Base-by-base conservation (phyloP, 768 basidiomycete species). In the Lyophyllum decastes region DNA sequence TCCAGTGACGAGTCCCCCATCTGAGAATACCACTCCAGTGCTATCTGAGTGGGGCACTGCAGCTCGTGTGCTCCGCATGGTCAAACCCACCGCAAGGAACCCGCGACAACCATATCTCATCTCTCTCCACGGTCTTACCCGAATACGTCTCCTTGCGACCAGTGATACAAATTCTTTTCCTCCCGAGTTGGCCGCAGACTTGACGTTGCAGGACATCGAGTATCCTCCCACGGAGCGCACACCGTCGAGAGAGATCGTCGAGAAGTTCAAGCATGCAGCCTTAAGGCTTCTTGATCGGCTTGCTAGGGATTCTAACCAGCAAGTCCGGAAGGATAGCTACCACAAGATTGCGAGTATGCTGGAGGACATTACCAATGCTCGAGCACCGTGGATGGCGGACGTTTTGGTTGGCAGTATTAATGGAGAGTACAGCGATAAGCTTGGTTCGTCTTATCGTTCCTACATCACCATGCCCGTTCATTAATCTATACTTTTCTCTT, bases 381-480 rank as follows among this genome's bases (percentile, higher is more conserved):
- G 84, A 26, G 83, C 86, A 0, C 81, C 85, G 3, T 89, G 87
- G 84, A 85, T 92, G 80, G 89, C 89, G 0, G 91, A 93, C 64
- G 84, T 91, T 12, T 78, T 93, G 33, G 79, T 92, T 16, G 80
- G 87, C 10, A 79, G 73, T n/a, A 72, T 88, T 19, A 82, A 84
- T 51, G 81, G 79, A 2, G 89, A 89, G 52, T 89, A 88, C 61
- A 73, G 72, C 2, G 91, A 93, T 69, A 89, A 86, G 69, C 78
- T 92, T 16, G 84, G 91, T 89, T 63, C 63, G 82, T 76, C 9
- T 12, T 49, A 38, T 49, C 26, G 54, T 33, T 47, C 11, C 4
- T 52, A 14, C 24, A 38, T 21, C 26, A 44, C 33, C 25, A 41
- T 26, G 11, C 27, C 44, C 27, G 6, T 5, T 30, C 41, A 1